These are phyloP conservation scores for Luvunga scandens DNA, from an alignment of 345 rosid genomes.

Conservation along the genomic window DNA sequence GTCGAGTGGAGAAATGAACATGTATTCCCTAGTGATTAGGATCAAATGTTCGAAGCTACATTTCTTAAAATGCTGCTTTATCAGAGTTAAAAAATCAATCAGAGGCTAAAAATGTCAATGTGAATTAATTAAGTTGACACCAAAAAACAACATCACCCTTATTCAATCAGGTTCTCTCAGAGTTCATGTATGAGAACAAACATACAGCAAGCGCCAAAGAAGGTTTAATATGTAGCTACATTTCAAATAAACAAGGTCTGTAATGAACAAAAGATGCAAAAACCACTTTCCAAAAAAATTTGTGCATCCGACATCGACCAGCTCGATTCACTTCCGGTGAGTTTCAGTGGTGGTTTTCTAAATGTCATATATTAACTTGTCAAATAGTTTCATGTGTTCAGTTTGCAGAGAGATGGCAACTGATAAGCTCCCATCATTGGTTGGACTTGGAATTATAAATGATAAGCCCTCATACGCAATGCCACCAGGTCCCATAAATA, in stretches of 20 bases:
- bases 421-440: conserved; percentile 71
- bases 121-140: neutral
- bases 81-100: too few relatives aligned
- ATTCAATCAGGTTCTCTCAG: neutral
- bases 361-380: conserved; percentile 53
- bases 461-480: conserved; percentile 80
- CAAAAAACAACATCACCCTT: neutral
- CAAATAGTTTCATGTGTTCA: conserved; percentile 76
- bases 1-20: neutral
- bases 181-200: neutral
- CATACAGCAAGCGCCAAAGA: neutral
- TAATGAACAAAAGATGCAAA: neutral
- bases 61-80: neutral
- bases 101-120: neutral
- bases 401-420: conserved; percentile 78
- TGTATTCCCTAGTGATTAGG: neutral
- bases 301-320: neutral
- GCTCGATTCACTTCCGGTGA: neutral
- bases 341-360: neutral
- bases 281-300: neutral
- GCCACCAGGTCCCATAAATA: conserved; percentile 93
- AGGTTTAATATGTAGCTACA: neutral
- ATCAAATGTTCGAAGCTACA: neutral
- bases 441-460: conserved; percentile 71
- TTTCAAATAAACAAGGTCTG: neutral